Percentiles rank a stretch among this genome's conserved stretches.
Conservation (phyloP, 2,329 filamentous ascomycete genomes). For the Talaromyces verruculosus region DNA sequence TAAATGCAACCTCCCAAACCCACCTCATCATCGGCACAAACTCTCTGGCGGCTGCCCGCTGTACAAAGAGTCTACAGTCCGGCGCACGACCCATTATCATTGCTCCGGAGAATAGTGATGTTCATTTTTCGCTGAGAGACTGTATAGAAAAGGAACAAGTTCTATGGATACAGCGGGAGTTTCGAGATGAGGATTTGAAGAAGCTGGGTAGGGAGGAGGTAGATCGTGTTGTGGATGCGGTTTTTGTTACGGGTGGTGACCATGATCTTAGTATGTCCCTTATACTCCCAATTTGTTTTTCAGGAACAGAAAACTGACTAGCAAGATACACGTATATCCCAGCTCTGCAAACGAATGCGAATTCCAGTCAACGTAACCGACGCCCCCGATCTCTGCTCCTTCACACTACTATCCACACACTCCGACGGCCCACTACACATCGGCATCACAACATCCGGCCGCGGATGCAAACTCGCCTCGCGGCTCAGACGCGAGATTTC, state of each 20-base stretch:
- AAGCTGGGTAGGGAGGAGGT: slow-evolving; percentile 78
- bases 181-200: slow-evolving; percentile 70
- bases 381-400: slow-evolving; percentile 80
- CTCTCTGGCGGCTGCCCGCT: slow-evolving; percentile 81
- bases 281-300: not conserved
- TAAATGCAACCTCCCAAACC: slow-evolving; percentile 48
- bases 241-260: slow-evolving; percentile 74
- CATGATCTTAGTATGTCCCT: slow-evolving; percentile 47
- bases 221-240: slow-evolving; percentile 76
- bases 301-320: not conserved
- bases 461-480: slow-evolving; percentile 89
- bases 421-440: slow-evolving; percentile 89
- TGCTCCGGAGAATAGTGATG: slow-evolving; percentile 62
- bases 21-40: slow-evolving; percentile 87
- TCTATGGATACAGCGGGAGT: slow-evolving; percentile 50
- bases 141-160: slow-evolving; percentile 45
- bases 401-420: slow-evolving; percentile 85
- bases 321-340: slow-evolving; percentile 67
- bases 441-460: slow-evolving; percentile 91
- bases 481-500: slow-evolving; percentile 87
- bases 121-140: slow-evolving; percentile 58
- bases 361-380: slow-evolving; percentile 95
- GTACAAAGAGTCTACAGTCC: slow-evolving; percentile 73
- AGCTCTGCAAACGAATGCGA: slow-evolving; percentile 71
- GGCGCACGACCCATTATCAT: slow-evolving; percentile 80